Percentiles rank a stretch among this genome's conserved stretches.
phyloP scores from a whole-genome alignment of 1,139 yeast species.

The Scheffersomyces cryptocercus region DNA sequence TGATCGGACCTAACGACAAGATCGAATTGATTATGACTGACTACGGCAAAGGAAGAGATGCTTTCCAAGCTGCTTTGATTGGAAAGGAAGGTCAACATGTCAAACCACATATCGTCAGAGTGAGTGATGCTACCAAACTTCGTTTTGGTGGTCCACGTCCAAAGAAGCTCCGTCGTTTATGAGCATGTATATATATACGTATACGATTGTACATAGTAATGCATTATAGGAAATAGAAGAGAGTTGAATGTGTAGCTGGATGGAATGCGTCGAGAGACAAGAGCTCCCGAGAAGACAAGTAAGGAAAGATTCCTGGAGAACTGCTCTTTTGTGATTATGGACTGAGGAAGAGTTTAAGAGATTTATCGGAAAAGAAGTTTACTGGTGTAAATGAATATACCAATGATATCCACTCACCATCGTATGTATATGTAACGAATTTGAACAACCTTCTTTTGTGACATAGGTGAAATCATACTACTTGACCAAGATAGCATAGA shows the following conservation, averaged over 20 bases:
- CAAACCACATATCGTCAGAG: constrained; percentile 62
- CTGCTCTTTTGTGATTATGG: too few relatives aligned
- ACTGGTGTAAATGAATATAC: too few relatives aligned
- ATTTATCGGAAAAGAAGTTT: too few relatives aligned
- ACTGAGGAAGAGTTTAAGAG: too few relatives aligned
- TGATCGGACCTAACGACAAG: constrained; percentile 52
- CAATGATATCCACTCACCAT: too few relatives aligned
- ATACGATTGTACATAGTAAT: constrained; percentile 2
- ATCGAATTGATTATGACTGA: constrained; percentile 76
- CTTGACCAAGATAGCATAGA: too few relatives aligned
- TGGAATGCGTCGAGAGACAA: too few relatives aligned
- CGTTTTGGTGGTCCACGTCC: constrained; percentile 92
- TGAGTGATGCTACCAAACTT: constrained; percentile 77
- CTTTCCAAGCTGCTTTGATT: constrained; percentile 78
- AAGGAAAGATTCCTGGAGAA: too few relatives aligned
- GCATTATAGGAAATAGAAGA: background rate
- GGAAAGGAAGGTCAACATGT: constrained; percentile 85
- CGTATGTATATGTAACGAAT: too few relatives aligned
- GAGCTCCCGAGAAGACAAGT: too few relatives aligned
- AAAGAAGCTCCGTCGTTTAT: constrained; percentile 80
- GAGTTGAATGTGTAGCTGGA: background rate
- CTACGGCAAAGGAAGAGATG: constrained; percentile 88
- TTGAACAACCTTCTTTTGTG: too few relatives aligned
- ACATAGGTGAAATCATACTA: too few relatives aligned
- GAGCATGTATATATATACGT: constrained; percentile 16